Percentiles rank a stretch among this genome's conserved stretches.
Conservation (phyloP, 768 basidiomycete species). For the Leucocoprinus sp. region DNA sequence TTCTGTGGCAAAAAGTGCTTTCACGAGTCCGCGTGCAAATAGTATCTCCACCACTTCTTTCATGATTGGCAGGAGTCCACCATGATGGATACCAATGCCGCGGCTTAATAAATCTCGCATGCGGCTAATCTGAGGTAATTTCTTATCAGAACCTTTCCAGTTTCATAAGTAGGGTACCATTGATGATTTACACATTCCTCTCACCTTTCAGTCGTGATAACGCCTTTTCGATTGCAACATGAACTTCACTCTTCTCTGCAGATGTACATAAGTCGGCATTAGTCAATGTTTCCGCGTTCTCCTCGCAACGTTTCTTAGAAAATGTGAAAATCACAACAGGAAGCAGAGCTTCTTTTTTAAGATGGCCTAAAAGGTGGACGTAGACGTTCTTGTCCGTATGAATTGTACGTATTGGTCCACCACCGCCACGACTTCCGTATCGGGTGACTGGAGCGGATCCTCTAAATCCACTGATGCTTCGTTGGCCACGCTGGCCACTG, state of each 20-base stretch:
- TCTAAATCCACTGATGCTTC: constrained; percentile 29
- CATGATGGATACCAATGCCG: constrained; percentile 97
- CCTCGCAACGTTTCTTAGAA: constrained; percentile 95
- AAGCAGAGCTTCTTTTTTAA: constrained; percentile 79
- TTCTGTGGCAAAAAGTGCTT: constrained; percentile 95
- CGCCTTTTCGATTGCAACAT: constrained; percentile 89
- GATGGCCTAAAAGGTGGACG: constrained; percentile 80
- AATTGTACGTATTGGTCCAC: constrained; percentile 40
- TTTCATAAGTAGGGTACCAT: constrained; percentile 7
- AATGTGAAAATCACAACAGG: constrained; percentile 97
- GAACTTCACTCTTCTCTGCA: constrained; percentile 94
- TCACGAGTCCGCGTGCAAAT: constrained; percentile 92
- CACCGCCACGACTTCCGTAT: constrained; percentile 39
- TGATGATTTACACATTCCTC: constrained; percentile 9
- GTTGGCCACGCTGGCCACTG: constrained; percentile 36
- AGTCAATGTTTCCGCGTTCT: constrained; percentile 84
- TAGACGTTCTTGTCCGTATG: constrained; percentile 88
- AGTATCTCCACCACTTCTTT: constrained; percentile 98
- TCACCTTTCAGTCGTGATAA: constrained; percentile 84
- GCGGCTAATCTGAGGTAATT: constrained; percentile 83
- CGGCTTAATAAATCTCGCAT: constrained; percentile 87
- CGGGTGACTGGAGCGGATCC: constrained; percentile 24
- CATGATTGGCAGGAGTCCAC: constrained; percentile 90
- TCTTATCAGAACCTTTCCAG: constrained; percentile 73
- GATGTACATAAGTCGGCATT: constrained; percentile 84